A percentile compares a stretch with the other conserved stretches of the same genome.
Evolutionary conservation across 2,329 filamentous ascomycete species (phyloP).

Genomic region (Plenodomus tracheiphilus): DNA sequence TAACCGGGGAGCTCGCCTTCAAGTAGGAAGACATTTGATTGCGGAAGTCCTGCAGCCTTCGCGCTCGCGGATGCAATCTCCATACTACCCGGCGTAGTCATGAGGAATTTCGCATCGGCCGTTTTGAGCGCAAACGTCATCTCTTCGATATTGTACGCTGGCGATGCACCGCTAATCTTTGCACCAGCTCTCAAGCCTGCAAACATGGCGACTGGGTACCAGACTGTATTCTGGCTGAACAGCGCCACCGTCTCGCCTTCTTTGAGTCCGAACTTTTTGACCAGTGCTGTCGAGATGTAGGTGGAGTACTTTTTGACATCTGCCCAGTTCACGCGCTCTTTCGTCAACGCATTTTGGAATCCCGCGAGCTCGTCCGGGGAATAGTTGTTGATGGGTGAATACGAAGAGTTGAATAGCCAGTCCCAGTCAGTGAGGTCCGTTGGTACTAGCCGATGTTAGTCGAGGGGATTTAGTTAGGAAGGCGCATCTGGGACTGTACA

Average conservation of each 20-base stretch:
- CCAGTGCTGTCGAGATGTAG: slow-evolving; percentile 63
- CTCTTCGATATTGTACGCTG: slow-evolving; percentile 69
- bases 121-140: slow-evolving; percentile 67
- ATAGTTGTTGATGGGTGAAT: slow-evolving; percentile 53
- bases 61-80: slow-evolving; percentile 60
- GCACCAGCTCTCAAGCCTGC: slow-evolving; percentile 59
- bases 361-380: slow-evolving; percentile 50
- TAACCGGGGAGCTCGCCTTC: slow-evolving; percentile 58
- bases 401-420: slow-evolving; percentile 62
- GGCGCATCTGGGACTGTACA: slow-evolving; percentile 28
- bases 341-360: slow-evolving; percentile 62
- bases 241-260: slow-evolving; percentile 61
- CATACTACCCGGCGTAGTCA: slow-evolving; percentile 60
- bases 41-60: slow-evolving; percentile 57
- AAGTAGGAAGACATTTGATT: slow-evolving; percentile 59
- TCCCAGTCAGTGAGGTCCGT: slow-evolving; percentile 61
- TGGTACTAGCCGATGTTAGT: slow-evolving; percentile 50
- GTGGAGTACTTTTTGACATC: slow-evolving; percentile 62
- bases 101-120: slow-evolving; percentile 59
- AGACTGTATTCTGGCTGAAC: slow-evolving; percentile 67
- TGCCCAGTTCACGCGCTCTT: slow-evolving; percentile 61
- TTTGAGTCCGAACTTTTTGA: slow-evolving; percentile 58
- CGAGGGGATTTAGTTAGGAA: too few relatives aligned
- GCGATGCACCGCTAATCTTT: slow-evolving; percentile 64
- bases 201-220: slow-evolving; percentile 68